A percentile compares a stretch with the other conserved stretches of the same genome.
These are phyloP conservation scores for Typha latifolia DNA, from an alignment of 176 grass and related monocot genomes.

Conservation along the genomic window DNA sequence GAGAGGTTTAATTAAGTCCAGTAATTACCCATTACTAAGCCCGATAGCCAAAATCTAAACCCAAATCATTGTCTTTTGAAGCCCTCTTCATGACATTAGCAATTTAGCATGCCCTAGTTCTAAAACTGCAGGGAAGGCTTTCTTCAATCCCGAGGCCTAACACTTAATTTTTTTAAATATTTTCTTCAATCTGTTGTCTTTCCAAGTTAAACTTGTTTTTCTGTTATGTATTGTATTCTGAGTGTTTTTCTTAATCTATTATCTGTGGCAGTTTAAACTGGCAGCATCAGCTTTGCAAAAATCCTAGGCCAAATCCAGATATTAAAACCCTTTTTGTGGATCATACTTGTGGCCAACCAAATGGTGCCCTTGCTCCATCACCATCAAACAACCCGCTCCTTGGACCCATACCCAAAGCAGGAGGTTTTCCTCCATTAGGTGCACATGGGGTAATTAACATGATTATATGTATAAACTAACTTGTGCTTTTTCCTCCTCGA, in stretches of 20 bases:
- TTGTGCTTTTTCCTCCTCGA: neutral
- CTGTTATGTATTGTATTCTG: neutral
- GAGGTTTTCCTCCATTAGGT: slow-evolving; percentile 84
- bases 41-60: no score
- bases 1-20: no score
- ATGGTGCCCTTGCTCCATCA: slow-evolving; percentile 91
- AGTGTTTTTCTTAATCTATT: slow-evolving; percentile 10
- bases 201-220: no score
- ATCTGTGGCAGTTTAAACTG: slow-evolving; percentile 86
- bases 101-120: no score
- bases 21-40: no score
- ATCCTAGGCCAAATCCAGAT: slow-evolving; percentile 96
- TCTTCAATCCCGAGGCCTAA: no score
- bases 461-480: slow-evolving; percentile 13
- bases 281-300: slow-evolving; percentile 99
- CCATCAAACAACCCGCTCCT: slow-evolving; percentile 82
- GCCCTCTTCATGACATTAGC: no score
- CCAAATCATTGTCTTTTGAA: no score
- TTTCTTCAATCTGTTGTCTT: no score
- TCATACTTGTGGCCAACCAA: slow-evolving; percentile 91
- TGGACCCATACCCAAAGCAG: slow-evolving; percentile 83
- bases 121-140: no score
- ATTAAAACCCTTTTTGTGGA: slow-evolving; percentile 99
- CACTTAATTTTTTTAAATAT: no score
- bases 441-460: slow-evolving; percentile 69